phyloP scores from a whole-genome alignment of 768 basidiomycete genomes.

The Infundibulicybe gibba region DNA sequence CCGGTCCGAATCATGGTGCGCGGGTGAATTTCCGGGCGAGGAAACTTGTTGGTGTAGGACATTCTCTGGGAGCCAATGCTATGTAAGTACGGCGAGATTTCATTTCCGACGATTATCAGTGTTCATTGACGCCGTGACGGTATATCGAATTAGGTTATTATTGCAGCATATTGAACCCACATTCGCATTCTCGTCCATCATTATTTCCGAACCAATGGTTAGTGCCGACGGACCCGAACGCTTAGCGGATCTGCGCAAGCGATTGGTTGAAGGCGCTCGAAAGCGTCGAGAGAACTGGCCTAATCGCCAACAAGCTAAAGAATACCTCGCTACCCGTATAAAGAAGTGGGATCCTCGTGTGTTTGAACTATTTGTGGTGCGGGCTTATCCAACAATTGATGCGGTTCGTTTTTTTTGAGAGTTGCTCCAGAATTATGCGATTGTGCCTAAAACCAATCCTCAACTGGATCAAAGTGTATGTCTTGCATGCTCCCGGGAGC shows the following conservation, averaged over 20 bases:
- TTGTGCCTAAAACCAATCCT: constrained; percentile 39
- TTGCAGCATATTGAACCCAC: constrained; percentile 44
- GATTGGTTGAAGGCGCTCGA: constrained; percentile 43
- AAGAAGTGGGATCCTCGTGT: constrained; percentile 52
- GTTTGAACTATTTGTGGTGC: constrained; percentile 48
- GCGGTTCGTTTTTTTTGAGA: neutral
- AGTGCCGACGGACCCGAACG: constrained; percentile 43
- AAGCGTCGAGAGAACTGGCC: constrained; percentile 53
- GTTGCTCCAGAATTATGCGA: constrained; percentile 26
- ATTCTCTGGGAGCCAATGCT: constrained; percentile 64
- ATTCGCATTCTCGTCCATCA: constrained; percentile 44
- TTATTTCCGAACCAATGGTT: constrained; percentile 65
- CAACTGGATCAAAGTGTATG: constrained; percentile 19
- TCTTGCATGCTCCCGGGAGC: constrained; percentile 56
- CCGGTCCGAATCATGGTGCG: constrained; percentile 31
- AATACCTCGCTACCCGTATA: constrained; percentile 29
- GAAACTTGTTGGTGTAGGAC: constrained; percentile 61
- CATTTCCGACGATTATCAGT: neutral
- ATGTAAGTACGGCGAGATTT: constrained; percentile 39
- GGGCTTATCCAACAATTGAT: constrained; percentile 12
- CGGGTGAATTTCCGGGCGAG: constrained; percentile 44
- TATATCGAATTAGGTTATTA: constrained; percentile 36
- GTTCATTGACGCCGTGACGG: neutral
- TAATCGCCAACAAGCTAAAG: constrained; percentile 35
- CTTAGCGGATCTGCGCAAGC: constrained; percentile 33